Base-by-base conservation (phyloP, 2,329 filamentous ascomycete genomes). In the Samsoniella hepiali region DNA sequence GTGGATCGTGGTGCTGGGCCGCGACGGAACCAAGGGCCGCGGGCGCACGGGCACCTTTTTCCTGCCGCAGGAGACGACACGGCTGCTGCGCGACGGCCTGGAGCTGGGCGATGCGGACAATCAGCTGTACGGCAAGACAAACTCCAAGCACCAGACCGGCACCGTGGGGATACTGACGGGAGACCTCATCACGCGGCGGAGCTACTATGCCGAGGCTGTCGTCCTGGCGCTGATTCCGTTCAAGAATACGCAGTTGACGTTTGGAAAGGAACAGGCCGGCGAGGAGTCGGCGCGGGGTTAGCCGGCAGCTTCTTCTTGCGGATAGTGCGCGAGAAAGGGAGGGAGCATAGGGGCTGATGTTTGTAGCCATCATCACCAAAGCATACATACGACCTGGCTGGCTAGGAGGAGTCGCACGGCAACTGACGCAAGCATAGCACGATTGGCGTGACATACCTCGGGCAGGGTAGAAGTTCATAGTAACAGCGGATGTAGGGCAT, bases 71-170 rank as follows among this genome's bases (percentile, higher is more conserved):
- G 75, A 78, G 68, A 73, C 75, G 22, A 71, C 74, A 3, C 66
- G 65, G 36, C 64, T 77, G 38, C 64, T 79, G 53, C 69, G 73
- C 8, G 68, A 68, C 11, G 77, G 77, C 1, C 73, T 76, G 68
- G 77, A 79, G 65, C 64, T 79, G 59, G 77, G 77, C 0, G 68
- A 76, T 8, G 77, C 77, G 3, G 76, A 78, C 62, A 75, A 79
- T 60, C 36, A 67, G 29, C 68, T 78, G 0, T 77, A 77, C 68
- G 75, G 75, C 5, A 67, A 69, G 66, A 69, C 67, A 29, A 74
- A 78, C 64, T 76, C 75, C 22, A 79, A 76, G 67, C 74, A 76
- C 47, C 66, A 69, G 58, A 75, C 71, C 62, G 77, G 78, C 4
- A 77, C 74, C 2, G 76, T 78, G 34, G 78, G 77, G 1, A 66